Conservation (phyloP, 208 protist species). For the Crithidia bombi region DNA sequence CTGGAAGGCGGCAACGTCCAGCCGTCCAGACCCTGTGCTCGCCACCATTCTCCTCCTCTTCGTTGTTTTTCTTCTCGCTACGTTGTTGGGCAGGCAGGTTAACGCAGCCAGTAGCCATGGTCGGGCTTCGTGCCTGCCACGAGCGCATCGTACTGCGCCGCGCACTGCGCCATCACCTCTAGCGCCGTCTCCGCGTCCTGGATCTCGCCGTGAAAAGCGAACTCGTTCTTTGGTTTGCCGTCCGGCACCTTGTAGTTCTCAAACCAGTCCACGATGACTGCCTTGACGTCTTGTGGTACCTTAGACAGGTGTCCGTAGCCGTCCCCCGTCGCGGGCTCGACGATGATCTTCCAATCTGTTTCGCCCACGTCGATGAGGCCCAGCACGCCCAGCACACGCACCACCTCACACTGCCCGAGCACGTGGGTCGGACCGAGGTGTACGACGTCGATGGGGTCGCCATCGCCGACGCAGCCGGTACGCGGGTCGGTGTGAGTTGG, state of each 20-base stretch:
- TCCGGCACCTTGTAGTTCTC: conserved; percentile 94
- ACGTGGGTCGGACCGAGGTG: conserved; percentile 54
- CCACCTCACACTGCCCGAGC: conserved; percentile 53
- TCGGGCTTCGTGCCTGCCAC: conserved; percentile 38
- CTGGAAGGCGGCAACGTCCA: too few species aligned
- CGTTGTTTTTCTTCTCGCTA: neutral
- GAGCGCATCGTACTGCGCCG: conserved; percentile 66
- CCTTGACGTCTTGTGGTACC: conserved; percentile 56
- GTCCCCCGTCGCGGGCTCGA: conserved; percentile 43
- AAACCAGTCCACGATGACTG: conserved; percentile 86
- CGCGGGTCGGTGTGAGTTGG: conserved; percentile 41
- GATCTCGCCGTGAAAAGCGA: conserved; percentile 76
- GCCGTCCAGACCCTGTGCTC: too few species aligned
- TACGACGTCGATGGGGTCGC: conserved; percentile 92
- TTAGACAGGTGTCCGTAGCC: conserved; percentile 52
- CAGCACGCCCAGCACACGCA: conserved; percentile 88
- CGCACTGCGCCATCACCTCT: conserved; percentile 59
- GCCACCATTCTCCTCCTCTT: too few species aligned
- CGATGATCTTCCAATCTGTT: conserved; percentile 94
- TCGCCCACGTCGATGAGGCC: conserved; percentile 93
- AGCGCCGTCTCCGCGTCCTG: conserved; percentile 61
- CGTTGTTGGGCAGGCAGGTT: too few species aligned
- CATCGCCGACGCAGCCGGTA: conserved; percentile 84
- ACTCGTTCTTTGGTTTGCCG: conserved; percentile 89
- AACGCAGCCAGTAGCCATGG: conserved; percentile 68